Conservation (phyloP, 371 early-diverging fungal genomes). For the Mortierella sp. region DNA sequence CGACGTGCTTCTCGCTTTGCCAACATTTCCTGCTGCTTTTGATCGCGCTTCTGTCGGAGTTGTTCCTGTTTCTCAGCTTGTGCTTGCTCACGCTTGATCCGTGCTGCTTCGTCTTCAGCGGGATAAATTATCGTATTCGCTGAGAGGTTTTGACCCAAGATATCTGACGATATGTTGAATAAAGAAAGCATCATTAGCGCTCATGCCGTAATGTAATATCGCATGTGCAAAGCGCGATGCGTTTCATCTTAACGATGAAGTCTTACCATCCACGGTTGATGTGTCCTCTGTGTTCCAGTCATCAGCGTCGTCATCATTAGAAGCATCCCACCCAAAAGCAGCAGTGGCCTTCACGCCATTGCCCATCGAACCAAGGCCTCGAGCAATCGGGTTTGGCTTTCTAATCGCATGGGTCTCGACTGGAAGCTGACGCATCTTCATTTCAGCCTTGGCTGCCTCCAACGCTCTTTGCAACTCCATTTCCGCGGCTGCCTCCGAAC, state of each 20-base stretch:
- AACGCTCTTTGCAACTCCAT: conserved; percentile 38
- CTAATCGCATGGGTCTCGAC: not conserved
- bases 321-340: conserved; percentile 40
- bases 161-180: too few species aligned
- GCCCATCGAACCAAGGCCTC: not conserved
- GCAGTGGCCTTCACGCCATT: not conserved
- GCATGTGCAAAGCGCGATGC: not conserved
- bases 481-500: conserved; percentile 6
- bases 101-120: conserved; percentile 32
- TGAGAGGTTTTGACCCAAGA: conserved; percentile 9
- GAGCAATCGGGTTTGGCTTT: not conserved
- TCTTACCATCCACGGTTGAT: conserved; percentile 28
- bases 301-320: conserved; percentile 31
- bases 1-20: conserved; percentile 51
- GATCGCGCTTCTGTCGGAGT: conserved; percentile 41
- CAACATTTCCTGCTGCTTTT: conserved; percentile 51
- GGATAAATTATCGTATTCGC: conserved; percentile 8
- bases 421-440: conserved; percentile 35
- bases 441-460: conserved; percentile 48
- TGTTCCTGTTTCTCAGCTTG: conserved; percentile 44
- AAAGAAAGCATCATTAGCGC: too few species aligned
- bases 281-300: conserved; percentile 41
- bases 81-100: conserved; percentile 29
- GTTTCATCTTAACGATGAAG: not conserved
- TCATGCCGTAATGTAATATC: too few species aligned